A percentile compares a stretch with the other conserved stretches of the same genome.
Conservation (phyloP, 2,329 filamentous ascomycete species). For the Monosporascus sp. region DNA sequence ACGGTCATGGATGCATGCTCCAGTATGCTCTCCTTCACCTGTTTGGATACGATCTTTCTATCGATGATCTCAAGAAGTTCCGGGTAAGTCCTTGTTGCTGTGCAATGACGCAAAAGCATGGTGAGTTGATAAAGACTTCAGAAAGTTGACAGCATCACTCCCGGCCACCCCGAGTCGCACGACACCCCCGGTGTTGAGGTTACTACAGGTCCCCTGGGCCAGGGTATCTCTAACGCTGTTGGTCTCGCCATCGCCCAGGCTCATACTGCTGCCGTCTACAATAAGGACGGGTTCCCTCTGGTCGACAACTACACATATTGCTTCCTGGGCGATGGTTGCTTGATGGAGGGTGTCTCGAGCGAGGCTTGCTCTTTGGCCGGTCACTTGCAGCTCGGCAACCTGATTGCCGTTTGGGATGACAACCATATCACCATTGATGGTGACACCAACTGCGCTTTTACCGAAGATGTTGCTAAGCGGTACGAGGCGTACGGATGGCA, state of each 20-base stretch:
- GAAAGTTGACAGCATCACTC: constrained; percentile 68
- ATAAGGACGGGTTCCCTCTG: constrained; percentile 90
- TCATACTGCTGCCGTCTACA: constrained; percentile 86
- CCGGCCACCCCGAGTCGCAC: constrained; percentile 93
- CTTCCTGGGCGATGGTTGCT: constrained; percentile 97
- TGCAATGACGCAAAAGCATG: not conserved
- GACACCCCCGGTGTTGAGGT: constrained; percentile 97
- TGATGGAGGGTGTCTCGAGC: constrained; percentile 95
- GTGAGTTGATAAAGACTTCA: constrained; percentile 21
- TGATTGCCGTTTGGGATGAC: constrained; percentile 96
- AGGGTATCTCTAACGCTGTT: constrained; percentile 96
- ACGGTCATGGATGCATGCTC: constrained; percentile 99
- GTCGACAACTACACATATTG: constrained; percentile 95
- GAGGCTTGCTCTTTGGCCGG: constrained; percentile 91
- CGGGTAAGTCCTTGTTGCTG: constrained; percentile 60
- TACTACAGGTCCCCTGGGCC: constrained; percentile 94
- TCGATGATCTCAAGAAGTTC: constrained; percentile 95
- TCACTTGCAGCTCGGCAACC: constrained; percentile 95
- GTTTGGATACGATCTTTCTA: constrained; percentile 79
- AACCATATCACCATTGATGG: constrained; percentile 97
- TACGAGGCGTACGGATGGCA: constrained; percentile 99
- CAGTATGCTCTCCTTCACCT: constrained; percentile 98
- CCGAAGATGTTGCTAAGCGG: constrained; percentile 89
- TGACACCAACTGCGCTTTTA: constrained; percentile 94
- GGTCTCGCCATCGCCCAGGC: constrained; percentile 96